These are phyloP conservation scores for Helotiales sp. DNA, from an alignment of 2,329 filamentous ascomycete genomes.

Conservation along the genomic window DNA sequence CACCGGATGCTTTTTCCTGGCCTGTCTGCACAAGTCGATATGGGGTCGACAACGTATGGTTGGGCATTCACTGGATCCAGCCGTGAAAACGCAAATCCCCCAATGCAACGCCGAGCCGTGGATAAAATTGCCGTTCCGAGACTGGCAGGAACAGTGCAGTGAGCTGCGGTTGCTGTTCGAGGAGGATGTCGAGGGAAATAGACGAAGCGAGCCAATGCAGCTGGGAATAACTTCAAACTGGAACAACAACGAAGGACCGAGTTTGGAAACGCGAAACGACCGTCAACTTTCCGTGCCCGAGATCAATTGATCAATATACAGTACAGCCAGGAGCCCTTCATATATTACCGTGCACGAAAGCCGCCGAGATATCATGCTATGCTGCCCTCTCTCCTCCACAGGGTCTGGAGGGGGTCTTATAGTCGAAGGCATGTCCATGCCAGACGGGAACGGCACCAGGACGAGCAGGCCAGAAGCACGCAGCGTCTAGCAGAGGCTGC, in stretches of 20 bases:
- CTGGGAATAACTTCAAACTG: neutral
- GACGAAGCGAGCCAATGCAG: neutral
- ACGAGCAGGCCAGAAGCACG: constrained; percentile 19
- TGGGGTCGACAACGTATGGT: constrained; percentile 3
- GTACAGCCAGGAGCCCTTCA: constrained; percentile 20
- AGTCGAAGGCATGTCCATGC: constrained; percentile 25
- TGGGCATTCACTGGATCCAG: constrained; percentile 32
- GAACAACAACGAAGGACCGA: constrained; percentile 27
- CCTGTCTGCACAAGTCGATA: constrained; percentile 17
- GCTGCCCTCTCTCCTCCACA: constrained; percentile 16
- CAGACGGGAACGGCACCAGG: constrained; percentile 12
- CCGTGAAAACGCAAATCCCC: constrained; percentile 26
- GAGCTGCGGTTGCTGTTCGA: neutral
- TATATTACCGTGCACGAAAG: constrained; percentile 26
- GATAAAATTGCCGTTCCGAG: constrained; percentile 6
- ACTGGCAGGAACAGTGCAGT: neutral
- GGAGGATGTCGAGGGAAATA: neutral
- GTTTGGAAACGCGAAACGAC: constrained; percentile 27
- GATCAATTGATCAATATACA: constrained; percentile 33
- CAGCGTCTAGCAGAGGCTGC: constrained; percentile 25
- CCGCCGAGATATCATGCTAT: constrained; percentile 31
- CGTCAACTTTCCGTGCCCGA: constrained; percentile 21
- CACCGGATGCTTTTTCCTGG: constrained; percentile 5
- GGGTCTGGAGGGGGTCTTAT: constrained; percentile 30
- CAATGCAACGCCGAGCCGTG: constrained; percentile 8